These are phyloP conservation scores for Ophiostoma quercus DNA, from an alignment of 2,329 filamentous ascomycete genomes.

Conservation along the genomic window DNA sequence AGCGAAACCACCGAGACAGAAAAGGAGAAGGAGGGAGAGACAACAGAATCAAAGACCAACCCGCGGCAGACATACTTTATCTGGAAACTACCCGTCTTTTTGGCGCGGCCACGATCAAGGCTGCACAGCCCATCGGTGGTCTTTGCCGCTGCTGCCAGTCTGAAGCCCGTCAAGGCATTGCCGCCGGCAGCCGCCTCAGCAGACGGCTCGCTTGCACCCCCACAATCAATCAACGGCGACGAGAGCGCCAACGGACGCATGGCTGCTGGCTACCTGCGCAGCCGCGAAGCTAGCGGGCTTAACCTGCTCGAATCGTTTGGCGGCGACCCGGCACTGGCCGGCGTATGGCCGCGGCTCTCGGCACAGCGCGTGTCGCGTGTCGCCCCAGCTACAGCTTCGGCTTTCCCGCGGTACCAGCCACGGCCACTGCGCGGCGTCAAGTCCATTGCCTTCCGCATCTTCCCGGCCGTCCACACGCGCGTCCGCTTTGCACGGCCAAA, in stretches of 20 bases:
- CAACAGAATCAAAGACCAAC: slow-evolving; percentile 23
- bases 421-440: slow-evolving; percentile 57
- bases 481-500: slow-evolving; percentile 65
- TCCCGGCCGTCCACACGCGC: slow-evolving; percentile 65
- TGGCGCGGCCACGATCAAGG: slow-evolving; percentile 56
- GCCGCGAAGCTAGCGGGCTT: slow-evolving; percentile 61
- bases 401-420: slow-evolving; percentile 38
- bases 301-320: slow-evolving; percentile 74
- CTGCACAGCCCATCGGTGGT: slow-evolving; percentile 62
- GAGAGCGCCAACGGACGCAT: not conserved
- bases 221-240: not conserved
- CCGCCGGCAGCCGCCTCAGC: slow-evolving; percentile 40
- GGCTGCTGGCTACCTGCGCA: slow-evolving; percentile 58
- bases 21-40: slow-evolving; percentile 26
- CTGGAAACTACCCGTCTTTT: slow-evolving; percentile 57
- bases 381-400: slow-evolving; percentile 57
- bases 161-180: slow-evolving; percentile 48
- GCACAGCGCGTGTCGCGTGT: slow-evolving; percentile 70
- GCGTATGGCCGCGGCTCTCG: slow-evolving; percentile 62
- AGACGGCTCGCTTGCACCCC: slow-evolving; percentile 30
- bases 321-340: slow-evolving; percentile 57
- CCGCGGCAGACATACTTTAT: slow-evolving; percentile 47
- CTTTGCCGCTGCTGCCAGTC: slow-evolving; percentile 56
- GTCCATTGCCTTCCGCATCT: slow-evolving; percentile 57
- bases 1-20: slow-evolving; percentile 23